These are phyloP conservation scores for Solanum medicagineum DNA, from an alignment of 257 asterid genomes.

Conservation along the genomic window DNA sequence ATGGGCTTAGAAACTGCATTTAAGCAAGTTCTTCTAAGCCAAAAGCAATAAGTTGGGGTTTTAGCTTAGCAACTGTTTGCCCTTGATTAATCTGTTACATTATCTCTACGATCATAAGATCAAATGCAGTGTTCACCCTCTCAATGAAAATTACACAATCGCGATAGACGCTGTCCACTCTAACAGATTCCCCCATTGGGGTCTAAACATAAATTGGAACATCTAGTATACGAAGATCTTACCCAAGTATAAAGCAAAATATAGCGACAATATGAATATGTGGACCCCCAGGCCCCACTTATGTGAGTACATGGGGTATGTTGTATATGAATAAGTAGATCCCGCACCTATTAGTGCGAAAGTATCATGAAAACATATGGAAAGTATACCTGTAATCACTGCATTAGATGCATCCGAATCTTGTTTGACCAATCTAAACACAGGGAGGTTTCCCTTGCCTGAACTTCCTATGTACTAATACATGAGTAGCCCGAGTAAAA, in stretches of 20 bases:
- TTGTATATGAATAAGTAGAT: not conserved
- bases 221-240: not conserved
- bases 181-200: not conserved
- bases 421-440: not conserved
- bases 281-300: not conserved
- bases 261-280: not conserved
- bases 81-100: not conserved
- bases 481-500: not conserved
- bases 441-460: too few relatives aligned
- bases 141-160: not conserved
- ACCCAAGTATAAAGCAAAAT: not conserved
- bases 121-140: not conserved
- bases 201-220: not conserved
- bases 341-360: not conserved
- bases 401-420: not conserved
- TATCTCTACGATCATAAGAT: not conserved
- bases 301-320: not conserved
- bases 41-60: not conserved
- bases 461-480: not conserved
- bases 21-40: not conserved
- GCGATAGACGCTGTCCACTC: not conserved
- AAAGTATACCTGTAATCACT: not conserved
- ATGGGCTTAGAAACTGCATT: not conserved
- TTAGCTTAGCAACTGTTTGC: not conserved
- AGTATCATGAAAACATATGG: not conserved